A percentile compares a stretch with the other conserved stretches of the same genome.
Conservation (phyloP, 2,329 filamentous ascomycete genomes). For the Mollisiaceae sp. region DNA sequence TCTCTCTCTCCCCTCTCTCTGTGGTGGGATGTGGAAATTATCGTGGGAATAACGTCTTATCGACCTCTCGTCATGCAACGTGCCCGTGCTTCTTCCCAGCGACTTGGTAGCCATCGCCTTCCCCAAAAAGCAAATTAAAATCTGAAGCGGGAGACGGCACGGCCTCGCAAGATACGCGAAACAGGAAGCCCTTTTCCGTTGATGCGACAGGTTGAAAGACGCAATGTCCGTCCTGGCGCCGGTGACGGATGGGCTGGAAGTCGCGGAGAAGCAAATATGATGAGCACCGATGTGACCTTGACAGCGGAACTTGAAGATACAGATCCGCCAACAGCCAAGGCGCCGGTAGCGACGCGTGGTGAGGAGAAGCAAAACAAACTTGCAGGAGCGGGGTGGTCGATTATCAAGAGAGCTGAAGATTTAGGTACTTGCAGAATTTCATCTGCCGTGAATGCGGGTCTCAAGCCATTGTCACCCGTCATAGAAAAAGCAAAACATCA, state of each 20-base stretch:
- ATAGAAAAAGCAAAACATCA: neutral
- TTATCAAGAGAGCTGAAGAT: neutral
- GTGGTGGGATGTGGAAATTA: neutral
- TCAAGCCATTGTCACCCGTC: neutral
- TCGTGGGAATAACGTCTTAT: neutral
- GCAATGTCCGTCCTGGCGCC: neutral
- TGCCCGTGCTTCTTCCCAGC: constrained; percentile 1
- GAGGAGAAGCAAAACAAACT: neutral
- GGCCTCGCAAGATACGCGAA: neutral
- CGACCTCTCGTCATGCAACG: neutral
- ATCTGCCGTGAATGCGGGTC: neutral
- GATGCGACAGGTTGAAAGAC: too few relatives aligned
- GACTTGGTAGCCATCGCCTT: constrained; percentile 2
- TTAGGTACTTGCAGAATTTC: neutral
- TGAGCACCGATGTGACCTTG: neutral
- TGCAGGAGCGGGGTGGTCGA: neutral
- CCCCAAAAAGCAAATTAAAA: neutral
- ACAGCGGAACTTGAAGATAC: neutral
- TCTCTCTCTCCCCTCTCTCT: too few relatives aligned
- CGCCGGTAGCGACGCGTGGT: too few relatives aligned
- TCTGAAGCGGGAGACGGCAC: neutral
- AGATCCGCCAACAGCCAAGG: too few relatives aligned
- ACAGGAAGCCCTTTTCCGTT: neutral
- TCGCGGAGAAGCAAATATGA: neutral
- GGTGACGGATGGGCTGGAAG: neutral